phyloP scores from a whole-genome alignment of 306 rosid species.

The Quercus bicolor region DNA sequence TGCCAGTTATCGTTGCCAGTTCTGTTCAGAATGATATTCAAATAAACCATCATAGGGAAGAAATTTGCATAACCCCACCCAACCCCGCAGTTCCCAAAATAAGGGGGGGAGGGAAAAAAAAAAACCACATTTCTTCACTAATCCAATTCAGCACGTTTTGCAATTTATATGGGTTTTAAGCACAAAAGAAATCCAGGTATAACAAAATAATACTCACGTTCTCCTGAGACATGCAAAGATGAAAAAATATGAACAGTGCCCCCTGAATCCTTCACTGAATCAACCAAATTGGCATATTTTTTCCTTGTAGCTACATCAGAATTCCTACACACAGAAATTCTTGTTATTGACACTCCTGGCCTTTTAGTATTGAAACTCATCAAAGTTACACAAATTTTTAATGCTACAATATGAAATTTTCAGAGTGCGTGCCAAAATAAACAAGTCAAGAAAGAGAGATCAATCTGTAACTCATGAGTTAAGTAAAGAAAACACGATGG shows the following conservation, averaged over 20 bases:
- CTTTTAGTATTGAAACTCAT: not conserved
- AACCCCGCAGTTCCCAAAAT: not conserved
- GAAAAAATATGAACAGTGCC: conserved; percentile 91
- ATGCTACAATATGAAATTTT: not conserved
- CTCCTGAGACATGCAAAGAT: conserved; percentile 94
- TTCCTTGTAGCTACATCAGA: conserved; percentile 56
- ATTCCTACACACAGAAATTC: conserved; percentile 51
- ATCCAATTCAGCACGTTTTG: not conserved
- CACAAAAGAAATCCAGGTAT: not conserved
- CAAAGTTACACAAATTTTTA: conserved; percentile 5
- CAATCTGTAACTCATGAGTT: too few species aligned
- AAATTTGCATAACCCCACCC: not conserved
- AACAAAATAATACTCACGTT: conserved; percentile 59
- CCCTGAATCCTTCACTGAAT: conserved; percentile 77
- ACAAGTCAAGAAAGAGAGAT: too few species aligned
- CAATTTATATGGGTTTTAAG: not conserved
- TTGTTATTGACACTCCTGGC: not conserved
- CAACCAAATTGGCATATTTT: conserved; percentile 73
- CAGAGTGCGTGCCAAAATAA: too few species aligned
- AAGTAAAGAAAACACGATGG: too few species aligned
- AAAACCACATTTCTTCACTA: too few species aligned
- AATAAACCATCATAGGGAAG: not conserved
- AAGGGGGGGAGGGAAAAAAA: too few species aligned
- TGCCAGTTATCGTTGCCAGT: conserved; percentile 62
- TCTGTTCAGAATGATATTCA: conserved; percentile 46